Evolutionary conservation across 805 yeast genomes (phyloP).

Genomic region (Komagataella populi): DNA sequence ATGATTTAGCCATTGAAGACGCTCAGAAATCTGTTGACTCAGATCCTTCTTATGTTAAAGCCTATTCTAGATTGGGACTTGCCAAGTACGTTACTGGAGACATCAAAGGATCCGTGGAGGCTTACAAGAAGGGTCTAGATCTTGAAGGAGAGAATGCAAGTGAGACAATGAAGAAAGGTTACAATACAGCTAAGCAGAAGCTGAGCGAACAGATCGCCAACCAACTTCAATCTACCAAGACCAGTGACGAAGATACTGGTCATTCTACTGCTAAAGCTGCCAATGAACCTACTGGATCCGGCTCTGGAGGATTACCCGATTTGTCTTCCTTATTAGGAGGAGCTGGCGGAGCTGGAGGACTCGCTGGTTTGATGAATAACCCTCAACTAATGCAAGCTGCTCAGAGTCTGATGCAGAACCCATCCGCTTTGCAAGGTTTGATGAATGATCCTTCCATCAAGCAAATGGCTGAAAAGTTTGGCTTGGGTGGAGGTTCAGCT

Average conservation of each 20-base stretch:
- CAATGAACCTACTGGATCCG: slow-evolving; percentile 15
- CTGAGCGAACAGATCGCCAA: slow-evolving; percentile 60
- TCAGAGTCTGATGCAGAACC: slow-evolving; percentile 77
- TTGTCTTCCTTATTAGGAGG: slow-evolving; percentile 43
- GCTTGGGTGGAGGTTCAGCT: slow-evolving; percentile 44
- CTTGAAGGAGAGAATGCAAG: slow-evolving; percentile 76
- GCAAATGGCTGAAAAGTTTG: slow-evolving; percentile 72
- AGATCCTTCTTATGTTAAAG: slow-evolving; percentile 78
- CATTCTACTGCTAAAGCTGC: slow-evolving; percentile 13
- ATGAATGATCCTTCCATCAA: slow-evolving; percentile 72
- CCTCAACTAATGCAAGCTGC: slow-evolving; percentile 92
- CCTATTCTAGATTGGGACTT: slow-evolving; percentile 88
- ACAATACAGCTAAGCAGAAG: slow-evolving; percentile 83
- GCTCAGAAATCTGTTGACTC: slow-evolving; percentile 70
- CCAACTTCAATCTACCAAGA: slow-evolving; percentile 16
- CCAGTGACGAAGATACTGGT: slow-evolving; percentile 7
- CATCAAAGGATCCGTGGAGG: slow-evolving; percentile 77
- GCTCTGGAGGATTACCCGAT: slow-evolving; percentile 60
- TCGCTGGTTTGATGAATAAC: slow-evolving; percentile 64
- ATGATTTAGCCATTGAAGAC: slow-evolving; percentile 68
- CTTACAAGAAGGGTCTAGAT: slow-evolving; percentile 78
- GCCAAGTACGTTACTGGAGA: slow-evolving; percentile 94
- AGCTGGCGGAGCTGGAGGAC: slow-evolving; percentile 60
- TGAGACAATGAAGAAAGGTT: slow-evolving; percentile 86
- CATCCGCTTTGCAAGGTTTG: slow-evolving; percentile 57